Base-by-base conservation (phyloP, 2,329 filamentous ascomycete species). In the Verticillium nonalfalfae region DNA sequence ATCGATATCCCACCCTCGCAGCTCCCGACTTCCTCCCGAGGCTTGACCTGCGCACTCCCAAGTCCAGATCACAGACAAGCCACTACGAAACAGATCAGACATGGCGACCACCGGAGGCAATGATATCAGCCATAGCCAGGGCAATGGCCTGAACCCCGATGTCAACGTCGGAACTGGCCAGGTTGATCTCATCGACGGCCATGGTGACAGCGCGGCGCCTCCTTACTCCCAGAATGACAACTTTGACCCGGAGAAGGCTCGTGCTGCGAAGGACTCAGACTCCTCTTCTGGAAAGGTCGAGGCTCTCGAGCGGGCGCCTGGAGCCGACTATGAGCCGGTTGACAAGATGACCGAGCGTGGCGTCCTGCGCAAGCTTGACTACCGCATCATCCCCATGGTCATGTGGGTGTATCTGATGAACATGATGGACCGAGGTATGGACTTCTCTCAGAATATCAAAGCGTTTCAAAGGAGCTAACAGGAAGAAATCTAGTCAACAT, bases 401-500 rank as follows among this genome's bases (percentile, higher is more conserved):
- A 70, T 70, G 61, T 72, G 70, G 71, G 66, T 73, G 1, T 74
- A 74, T 54, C 65, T 74, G 13, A 73, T 74, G 69, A 74, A 73
- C 62, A 71, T 74, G 58, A 72, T 74, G 70, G 71, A 74, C 62
- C 66, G 72, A 72, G 71, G 72, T 71, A 57, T 15, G 11, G 3
- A 9, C n/a, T 40, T 56, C 35, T 34, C 26, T 31, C 26, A 31
- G 26, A 31, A 4, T 31, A 31, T 31, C 26, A 31, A 31, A 31
- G 5, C 4, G 4, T 5, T 31, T 31, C 26, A 31, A 31, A 34
- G 58, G 31, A 10, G 15, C 52, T 52, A 7, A 68, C 2, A 13
- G 26, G 4, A 31, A 31, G 56, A 40, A 58, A 5, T 26, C 9
- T 67, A 74, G 81, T 80, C 26, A 81, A 84, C 63, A 87, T 86